phyloP scores from a whole-genome alignment of 2,329 filamentous ascomycete genomes.

The Scytalidium lignicola region DNA sequence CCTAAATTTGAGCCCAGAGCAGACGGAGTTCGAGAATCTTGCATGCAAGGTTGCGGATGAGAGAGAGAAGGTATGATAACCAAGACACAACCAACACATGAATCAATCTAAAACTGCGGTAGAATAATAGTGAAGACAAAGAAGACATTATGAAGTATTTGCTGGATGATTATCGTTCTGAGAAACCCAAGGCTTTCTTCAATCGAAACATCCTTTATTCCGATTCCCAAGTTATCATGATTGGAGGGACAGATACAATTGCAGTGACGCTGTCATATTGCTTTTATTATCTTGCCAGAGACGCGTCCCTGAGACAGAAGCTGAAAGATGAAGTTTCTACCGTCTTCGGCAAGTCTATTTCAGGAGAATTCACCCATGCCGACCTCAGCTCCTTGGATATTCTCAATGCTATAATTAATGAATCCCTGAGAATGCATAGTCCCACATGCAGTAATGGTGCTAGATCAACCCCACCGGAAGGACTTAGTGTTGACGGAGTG shows the following conservation, averaged over 20 bases:
- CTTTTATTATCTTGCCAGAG: slow-evolving; percentile 29
- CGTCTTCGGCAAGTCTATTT: neutral
- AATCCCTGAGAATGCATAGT: slow-evolving; percentile 12
- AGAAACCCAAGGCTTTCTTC: slow-evolving; percentile 9
- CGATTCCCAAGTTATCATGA: slow-evolving; percentile 22
- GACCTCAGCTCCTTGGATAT: slow-evolving; percentile 13
- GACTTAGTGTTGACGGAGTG: slow-evolving; percentile 14
- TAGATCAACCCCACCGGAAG: slow-evolving; percentile 31
- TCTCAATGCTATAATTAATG: slow-evolving; percentile 15
- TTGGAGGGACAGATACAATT: slow-evolving; percentile 35
- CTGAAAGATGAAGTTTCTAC: slow-evolving; percentile 4
- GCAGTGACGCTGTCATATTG: slow-evolving; percentile 31
- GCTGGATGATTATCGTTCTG: slow-evolving; percentile 7
- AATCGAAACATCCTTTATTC: neutral
- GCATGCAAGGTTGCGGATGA: neutral
- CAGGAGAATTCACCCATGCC: slow-evolving; percentile 2
- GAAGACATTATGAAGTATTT: slow-evolving; percentile 12
- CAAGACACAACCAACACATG: neutral
- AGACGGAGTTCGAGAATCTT: slow-evolving; percentile 11
- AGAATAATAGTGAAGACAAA: slow-evolving; percentile 3
- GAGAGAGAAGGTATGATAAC: neutral
- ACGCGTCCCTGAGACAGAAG: slow-evolving; percentile 6
- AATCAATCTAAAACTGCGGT: neutral
- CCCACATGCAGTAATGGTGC: slow-evolving; percentile 15
- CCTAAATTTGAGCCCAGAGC: slow-evolving; percentile 10